Base-by-base conservation (phyloP, 164 flowering plant species). In the Berberis vulgaris region DNA sequence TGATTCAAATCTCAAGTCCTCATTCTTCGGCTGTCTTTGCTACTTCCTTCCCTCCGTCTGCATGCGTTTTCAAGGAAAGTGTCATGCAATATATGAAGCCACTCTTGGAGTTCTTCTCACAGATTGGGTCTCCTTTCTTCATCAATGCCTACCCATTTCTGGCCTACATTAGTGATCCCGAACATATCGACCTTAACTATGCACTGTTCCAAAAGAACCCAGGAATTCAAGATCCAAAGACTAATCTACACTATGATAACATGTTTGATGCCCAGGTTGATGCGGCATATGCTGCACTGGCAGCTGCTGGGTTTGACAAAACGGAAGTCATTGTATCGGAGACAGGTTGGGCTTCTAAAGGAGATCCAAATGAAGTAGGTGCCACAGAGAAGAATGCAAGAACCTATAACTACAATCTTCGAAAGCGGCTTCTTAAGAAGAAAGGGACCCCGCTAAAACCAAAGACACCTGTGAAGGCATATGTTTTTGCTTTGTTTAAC, bases 261-360 rank as follows among this genome's bases (percentile, higher is more conserved):
- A 88, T 91, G 97, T 85, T 91, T 43, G 86, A 83, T 11, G 97
- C 97, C 41, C 76, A 69, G 69, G 66, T 88, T 41, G 96, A 88
- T 67, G 96, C 91, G 1, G 86, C 86, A 6, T 88, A 88, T 74
- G 72, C 72, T 45, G 97, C 97, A 9, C 52, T 91, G 71, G 97
- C 84, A 47, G 84, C 81, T 49, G 85, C 75, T 2, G 97, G 91
- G 2, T 88, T 72, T 60, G 65, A 43, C 2, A 83, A 83, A 60
- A 85, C 74, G 83, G 83, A 85, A 65, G 96, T 91, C 41, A 83
- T 83, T 7, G 91, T 88, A 26, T 88, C 97, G 0, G 95, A 91
- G 61, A 91, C 97, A 1, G 93, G 97, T 2, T 91, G 97, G 97
- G 93, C 95, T 10, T 88, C 95, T 2, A 67, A 64, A 2, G 97